A percentile compares a stretch with the other conserved stretches of the same genome.
phyloP scores from a whole-genome alignment of 2,329 filamentous ascomycete genomes.

The Pleoardoris graminearum region DNA sequence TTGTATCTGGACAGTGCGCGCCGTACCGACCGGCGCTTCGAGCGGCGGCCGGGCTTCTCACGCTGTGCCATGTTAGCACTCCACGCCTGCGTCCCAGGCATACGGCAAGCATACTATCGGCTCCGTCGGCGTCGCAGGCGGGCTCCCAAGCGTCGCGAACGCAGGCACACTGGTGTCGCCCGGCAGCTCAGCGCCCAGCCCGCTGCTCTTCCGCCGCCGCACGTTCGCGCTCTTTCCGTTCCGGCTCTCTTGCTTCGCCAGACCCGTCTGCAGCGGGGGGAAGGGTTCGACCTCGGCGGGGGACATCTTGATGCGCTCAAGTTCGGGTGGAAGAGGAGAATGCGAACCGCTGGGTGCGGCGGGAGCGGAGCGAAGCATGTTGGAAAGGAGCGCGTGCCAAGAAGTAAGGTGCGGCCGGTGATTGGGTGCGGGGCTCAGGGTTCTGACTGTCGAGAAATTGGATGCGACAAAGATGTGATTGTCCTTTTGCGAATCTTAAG shows the following conservation, averaged over 20 bases:
- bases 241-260: slow-evolving; percentile 15
- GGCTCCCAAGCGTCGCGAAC: slow-evolving; percentile 50
- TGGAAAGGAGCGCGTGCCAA: slow-evolving; percentile 15
- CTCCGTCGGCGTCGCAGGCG: slow-evolving; percentile 22
- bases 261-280: slow-evolving; percentile 29
- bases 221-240: slow-evolving; percentile 18
- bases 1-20: slow-evolving; percentile 51
- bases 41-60: slow-evolving; percentile 41
- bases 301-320: slow-evolving; percentile 20
- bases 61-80: slow-evolving; percentile 17
- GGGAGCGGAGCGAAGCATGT: slow-evolving; percentile 13
- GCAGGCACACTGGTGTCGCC: slow-evolving; percentile 57
- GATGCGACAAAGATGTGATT: not conserved
- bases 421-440: slow-evolving; percentile 7
- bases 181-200: slow-evolving; percentile 55
- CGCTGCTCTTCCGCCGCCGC: slow-evolving; percentile 52
- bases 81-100: not conserved
- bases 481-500: not conserved
- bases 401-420: not conserved
- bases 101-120: slow-evolving; percentile 22
- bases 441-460: slow-evolving; percentile 4
- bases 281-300: slow-evolving; percentile 35
- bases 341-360: slow-evolving; percentile 5
- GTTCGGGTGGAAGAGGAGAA: slow-evolving; percentile 13
- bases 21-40: slow-evolving; percentile 53